Evolutionary conservation across 768 basidiomycete genomes (phyloP).

Genomic region (Russula earlei): DNA sequence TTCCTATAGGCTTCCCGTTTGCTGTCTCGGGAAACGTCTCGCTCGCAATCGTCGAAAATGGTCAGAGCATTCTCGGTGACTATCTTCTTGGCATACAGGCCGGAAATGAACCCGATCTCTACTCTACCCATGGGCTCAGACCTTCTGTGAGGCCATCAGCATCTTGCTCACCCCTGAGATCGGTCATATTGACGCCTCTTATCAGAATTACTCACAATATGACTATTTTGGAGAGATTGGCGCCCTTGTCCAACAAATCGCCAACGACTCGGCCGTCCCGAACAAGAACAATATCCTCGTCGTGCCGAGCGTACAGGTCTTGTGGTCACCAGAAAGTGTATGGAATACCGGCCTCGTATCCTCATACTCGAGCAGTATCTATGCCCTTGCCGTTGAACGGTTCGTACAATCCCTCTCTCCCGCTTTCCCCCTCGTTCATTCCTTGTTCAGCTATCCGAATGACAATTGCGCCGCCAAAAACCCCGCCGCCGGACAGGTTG

Average conservation of each 20-base stretch:
- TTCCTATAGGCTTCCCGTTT: conserved; percentile 46
- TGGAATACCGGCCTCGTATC: conserved; percentile 16
- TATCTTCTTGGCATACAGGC: conserved; percentile 57
- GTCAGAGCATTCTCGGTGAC: conserved; percentile 52
- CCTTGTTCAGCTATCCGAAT: conserved; percentile 39
- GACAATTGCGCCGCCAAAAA: conserved; percentile 53
- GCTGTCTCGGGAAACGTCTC: conserved; percentile 48
- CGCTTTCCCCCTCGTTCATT: neutral
- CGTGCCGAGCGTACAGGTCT: conserved; percentile 10
- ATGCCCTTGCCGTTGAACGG: conserved; percentile 15
- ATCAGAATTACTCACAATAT: conserved; percentile 9
- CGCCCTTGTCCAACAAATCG: conserved; percentile 9
- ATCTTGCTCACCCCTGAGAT: neutral
- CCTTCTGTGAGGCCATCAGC: conserved; percentile 5
- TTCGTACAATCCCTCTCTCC: neutral
- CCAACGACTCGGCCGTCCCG: neutral
- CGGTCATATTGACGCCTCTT: neutral
- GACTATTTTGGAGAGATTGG: conserved; percentile 30
- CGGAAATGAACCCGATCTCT: conserved; percentile 78
- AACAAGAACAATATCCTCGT: conserved; percentile 11
- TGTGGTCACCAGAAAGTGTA: conserved; percentile 14
- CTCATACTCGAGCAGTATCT: conserved; percentile 2
- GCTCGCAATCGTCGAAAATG: conserved; percentile 45
- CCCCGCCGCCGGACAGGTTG: conserved; percentile 29
- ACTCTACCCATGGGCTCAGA: conserved; percentile 26